Evolutionary conservation across 202 grass and related monocot species (phyloP).

Genomic region (Setaria viridis): DNA sequence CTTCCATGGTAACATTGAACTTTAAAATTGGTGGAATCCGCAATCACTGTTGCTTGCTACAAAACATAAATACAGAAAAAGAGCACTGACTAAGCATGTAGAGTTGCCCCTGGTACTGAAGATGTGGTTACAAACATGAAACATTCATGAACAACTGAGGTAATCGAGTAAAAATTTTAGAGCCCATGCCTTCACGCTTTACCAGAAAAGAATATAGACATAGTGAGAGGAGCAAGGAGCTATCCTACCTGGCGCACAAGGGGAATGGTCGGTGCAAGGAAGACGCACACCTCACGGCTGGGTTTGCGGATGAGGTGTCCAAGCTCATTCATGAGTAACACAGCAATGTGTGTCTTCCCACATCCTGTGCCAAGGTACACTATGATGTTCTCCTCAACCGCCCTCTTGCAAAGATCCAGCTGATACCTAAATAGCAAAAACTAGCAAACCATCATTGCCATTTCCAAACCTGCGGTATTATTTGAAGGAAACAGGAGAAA

Average conservation of each 20-base stretch:
- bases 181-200: not conserved
- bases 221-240: conserved; percentile 3
- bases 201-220: not conserved
- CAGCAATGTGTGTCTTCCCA: conserved; percentile 94
- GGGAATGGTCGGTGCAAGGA: conserved; percentile 84
- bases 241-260: conserved; percentile 81
- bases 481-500: not conserved
- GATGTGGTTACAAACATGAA: conserved; percentile 18
- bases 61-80: conserved; percentile 39
- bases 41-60: conserved; percentile 92
- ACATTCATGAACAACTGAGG: conserved; percentile 17
- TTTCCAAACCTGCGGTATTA: not conserved
- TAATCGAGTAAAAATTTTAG: not conserved
- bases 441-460: not conserved
- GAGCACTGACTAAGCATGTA: conserved; percentile 39
- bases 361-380: conserved; percentile 89
- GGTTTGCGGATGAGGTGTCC: conserved; percentile 81
- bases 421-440: conserved; percentile 69
- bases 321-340: conserved; percentile 91
- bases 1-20: conserved; percentile 67
- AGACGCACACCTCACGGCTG: conserved; percentile 71
- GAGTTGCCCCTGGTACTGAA: conserved; percentile 20
- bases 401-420: conserved; percentile 79
- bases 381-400: conserved; percentile 77
- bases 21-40: conserved; percentile 85